Evolutionary conservation across 768 basidiomycete species (phyloP).

Genomic region (Gelatoporia subvermispora): DNA sequence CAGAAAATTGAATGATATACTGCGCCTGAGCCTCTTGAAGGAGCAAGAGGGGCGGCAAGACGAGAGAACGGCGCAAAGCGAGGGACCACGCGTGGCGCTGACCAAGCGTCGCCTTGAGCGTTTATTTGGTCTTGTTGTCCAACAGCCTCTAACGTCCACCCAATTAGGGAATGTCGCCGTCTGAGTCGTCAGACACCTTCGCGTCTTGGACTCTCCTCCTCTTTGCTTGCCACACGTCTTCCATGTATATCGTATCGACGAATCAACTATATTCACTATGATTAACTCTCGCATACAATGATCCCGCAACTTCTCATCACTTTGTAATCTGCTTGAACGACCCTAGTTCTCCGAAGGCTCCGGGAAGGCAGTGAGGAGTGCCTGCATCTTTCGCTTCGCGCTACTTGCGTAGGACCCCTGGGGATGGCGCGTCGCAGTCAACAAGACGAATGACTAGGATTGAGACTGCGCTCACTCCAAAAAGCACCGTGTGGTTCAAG

Average conservation of each 20-base stretch:
- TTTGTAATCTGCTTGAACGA: not conserved
- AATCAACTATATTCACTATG: too few species aligned
- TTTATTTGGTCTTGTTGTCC: slow-evolving; percentile 12
- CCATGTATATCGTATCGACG: slow-evolving; percentile 1
- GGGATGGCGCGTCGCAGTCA: too few species aligned
- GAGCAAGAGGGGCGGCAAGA: not conserved
- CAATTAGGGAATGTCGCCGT: not conserved
- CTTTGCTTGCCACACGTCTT: too few species aligned
- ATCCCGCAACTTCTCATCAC: not conserved
- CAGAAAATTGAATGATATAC: too few species aligned
- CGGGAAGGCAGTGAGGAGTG: slow-evolving; percentile 34
- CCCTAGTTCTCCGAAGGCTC: not conserved
- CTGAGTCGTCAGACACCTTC: too few species aligned
- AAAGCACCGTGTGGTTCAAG: slow-evolving; percentile 74
- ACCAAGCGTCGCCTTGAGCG: slow-evolving; percentile 4
- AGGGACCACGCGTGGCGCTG: slow-evolving; percentile 10
- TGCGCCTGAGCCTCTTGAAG: too few species aligned
- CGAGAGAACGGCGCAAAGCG: not conserved
- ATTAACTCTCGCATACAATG: not conserved
- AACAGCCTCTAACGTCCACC: not conserved
- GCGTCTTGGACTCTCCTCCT: too few species aligned
- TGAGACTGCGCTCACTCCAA: slow-evolving; percentile 50
- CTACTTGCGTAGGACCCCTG: slow-evolving; percentile 49
- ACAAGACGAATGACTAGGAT: not conserved
- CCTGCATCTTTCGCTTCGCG: slow-evolving; percentile 44